These are phyloP conservation scores for Atkinsonella hypoxylon DNA, from an alignment of 2,329 filamentous ascomycete genomes.

Conservation along the genomic window DNA sequence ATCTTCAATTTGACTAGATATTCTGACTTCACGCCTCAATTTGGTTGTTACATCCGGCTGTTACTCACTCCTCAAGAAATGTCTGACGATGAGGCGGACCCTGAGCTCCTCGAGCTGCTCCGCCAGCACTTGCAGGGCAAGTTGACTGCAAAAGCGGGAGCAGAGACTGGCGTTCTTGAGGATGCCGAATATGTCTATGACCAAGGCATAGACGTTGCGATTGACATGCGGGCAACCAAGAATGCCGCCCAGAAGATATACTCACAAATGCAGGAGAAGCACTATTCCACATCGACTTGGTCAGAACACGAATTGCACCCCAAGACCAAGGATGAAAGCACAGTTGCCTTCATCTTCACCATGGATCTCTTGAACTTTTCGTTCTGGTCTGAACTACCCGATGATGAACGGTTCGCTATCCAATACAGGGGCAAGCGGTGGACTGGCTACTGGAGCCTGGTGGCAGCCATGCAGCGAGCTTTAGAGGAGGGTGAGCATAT, in stretches of 20 bases:
- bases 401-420: constrained; percentile 67
- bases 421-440: constrained; percentile 70
- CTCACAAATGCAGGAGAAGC: constrained; percentile 68
- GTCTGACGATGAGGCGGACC: constrained; percentile 88
- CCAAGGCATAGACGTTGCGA: constrained; percentile 83
- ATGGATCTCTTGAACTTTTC: constrained; percentile 97
- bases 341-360: constrained; percentile 86
- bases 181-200: constrained; percentile 80
- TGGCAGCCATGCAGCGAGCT: constrained; percentile 75
- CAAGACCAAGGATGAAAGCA: constrained; percentile 63
- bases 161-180: constrained; percentile 72
- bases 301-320: constrained; percentile 83
- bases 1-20: not conserved
- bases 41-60: constrained; percentile 9
- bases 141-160: constrained; percentile 39
- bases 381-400: constrained; percentile 72
- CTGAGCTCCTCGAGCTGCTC: constrained; percentile 74
- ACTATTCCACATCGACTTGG: constrained; percentile 80
- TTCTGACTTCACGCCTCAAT: not conserved
- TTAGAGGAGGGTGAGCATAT: constrained; percentile 59
- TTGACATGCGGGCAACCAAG: constrained; percentile 75
- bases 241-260: constrained; percentile 70
- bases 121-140: constrained; percentile 63
- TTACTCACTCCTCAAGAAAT: constrained; percentile 21
- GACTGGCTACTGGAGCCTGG: constrained; percentile 93